Percentiles rank a stretch among this genome's conserved stretches.
phyloP scores from a whole-genome alignment of 2,329 filamentous ascomycete species.

The Raffaelea arxii region DNA sequence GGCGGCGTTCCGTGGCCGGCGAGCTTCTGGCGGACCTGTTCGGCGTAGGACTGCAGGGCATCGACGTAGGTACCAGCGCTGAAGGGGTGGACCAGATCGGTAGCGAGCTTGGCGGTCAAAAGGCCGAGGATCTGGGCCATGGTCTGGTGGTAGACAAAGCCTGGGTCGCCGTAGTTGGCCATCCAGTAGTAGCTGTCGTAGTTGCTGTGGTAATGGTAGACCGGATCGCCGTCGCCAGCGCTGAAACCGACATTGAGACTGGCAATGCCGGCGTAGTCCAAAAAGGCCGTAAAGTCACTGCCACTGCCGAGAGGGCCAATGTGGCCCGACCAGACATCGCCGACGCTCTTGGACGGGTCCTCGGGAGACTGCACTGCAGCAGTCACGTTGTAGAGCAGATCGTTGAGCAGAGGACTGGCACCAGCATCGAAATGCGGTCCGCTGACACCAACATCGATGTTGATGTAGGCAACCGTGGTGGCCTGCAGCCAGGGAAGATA shows the following conservation, averaged over 20 bases:
- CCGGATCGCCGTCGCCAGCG: constrained; percentile 29
- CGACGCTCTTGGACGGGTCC: constrained; percentile 62
- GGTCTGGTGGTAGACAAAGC: constrained; percentile 55
- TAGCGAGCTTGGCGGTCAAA: constrained; percentile 49
- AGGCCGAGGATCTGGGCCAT: constrained; percentile 58
- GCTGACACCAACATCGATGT: constrained; percentile 66
- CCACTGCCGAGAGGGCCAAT: constrained; percentile 62
- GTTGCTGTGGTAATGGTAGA: constrained; percentile 84
- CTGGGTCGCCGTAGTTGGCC: constrained; percentile 65
- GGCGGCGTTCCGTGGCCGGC: constrained; percentile 11
- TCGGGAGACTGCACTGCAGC: constrained; percentile 59
- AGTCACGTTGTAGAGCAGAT: constrained; percentile 59
- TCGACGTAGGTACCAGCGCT: constrained; percentile 55
- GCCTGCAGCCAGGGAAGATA: constrained; percentile 70
- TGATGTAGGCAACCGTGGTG: constrained; percentile 72
- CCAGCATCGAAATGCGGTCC: constrained; percentile 55
- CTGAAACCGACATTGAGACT: constrained; percentile 55
- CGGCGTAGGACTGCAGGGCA: constrained; percentile 42
- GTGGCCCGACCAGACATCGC: constrained; percentile 53
- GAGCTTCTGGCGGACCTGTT: constrained; percentile 40
- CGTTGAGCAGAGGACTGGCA: constrained; percentile 68
- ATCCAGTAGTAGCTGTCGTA: constrained; percentile 91
- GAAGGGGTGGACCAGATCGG: constrained; percentile 53
- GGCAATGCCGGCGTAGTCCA: constrained; percentile 60
- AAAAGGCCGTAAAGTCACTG: constrained; percentile 66